Percentiles rank a stretch among this genome's conserved stretches.
Evolutionary conservation across 2,329 filamentous ascomycete species (phyloP).

Genomic region (Dendryphion nanum): DNA sequence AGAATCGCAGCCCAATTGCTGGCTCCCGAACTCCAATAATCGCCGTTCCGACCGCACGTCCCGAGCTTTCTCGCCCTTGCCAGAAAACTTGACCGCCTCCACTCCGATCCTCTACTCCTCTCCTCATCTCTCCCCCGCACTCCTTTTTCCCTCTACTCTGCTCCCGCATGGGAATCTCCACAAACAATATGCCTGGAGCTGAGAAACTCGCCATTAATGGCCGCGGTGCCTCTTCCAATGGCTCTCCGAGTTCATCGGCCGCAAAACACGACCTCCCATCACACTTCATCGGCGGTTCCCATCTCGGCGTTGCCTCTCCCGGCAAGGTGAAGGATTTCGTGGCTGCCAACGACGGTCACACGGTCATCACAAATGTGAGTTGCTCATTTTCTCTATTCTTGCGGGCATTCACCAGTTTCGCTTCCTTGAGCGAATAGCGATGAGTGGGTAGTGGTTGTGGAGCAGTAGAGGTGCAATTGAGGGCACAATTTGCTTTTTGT

Average conservation of each 20-base stretch:
- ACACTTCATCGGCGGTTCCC: constrained; percentile 97
- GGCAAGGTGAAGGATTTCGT: constrained; percentile 97
- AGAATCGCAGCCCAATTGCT: not conserved
- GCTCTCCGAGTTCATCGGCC: constrained; percentile 64
- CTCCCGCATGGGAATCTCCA: constrained; percentile 24
- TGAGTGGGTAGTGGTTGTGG: too few relatives aligned
- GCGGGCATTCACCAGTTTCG: too few relatives aligned
- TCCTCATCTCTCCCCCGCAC: constrained; percentile 9
- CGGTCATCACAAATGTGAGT: constrained; percentile 93
- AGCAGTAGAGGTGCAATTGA: too few relatives aligned
- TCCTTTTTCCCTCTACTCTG: constrained; percentile 14
- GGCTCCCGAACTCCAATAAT: not conserved
- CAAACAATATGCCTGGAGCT: constrained; percentile 35
- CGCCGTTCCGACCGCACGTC: not conserved
- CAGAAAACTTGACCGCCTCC: constrained; percentile 21
- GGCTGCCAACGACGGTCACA: constrained; percentile 83
- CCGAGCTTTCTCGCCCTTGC: constrained; percentile 15
- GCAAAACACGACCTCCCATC: constrained; percentile 79
- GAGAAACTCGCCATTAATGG: constrained; percentile 38
- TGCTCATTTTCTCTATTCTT: too few relatives aligned
- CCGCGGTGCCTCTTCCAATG: constrained; percentile 53
- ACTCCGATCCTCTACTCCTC: constrained; percentile 5
- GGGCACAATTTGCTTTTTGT: too few relatives aligned
- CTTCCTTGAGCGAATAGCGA: too few relatives aligned
- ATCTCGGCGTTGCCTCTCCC: constrained; percentile 74